Percentiles rank a stretch among this genome's conserved stretches.
Conservation (phyloP, 2,329 filamentous ascomycete genomes). For the Bipolaris gigantea region DNA sequence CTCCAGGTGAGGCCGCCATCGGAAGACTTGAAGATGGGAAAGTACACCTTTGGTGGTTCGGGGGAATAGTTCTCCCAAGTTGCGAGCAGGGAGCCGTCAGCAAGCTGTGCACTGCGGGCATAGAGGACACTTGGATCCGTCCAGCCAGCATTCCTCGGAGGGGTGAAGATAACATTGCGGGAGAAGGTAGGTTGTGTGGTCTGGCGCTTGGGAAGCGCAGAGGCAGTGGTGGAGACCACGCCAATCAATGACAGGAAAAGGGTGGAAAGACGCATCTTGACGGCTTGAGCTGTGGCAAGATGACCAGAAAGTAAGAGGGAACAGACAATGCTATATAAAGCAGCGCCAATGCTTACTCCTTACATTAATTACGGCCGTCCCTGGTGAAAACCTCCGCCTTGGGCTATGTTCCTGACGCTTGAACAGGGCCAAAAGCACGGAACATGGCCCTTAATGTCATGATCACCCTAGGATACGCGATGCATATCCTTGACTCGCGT, state of each 20-base stretch:
- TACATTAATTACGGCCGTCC: background rate
- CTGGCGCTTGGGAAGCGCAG: slow-evolving; percentile 29
- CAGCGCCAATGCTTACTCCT: slow-evolving; percentile 3
- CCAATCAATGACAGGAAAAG: slow-evolving; percentile 28
- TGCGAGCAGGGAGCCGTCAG: slow-evolving; percentile 51
- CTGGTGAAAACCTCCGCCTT: background rate
- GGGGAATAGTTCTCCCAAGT: slow-evolving; percentile 60
- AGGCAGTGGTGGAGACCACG: slow-evolving; percentile 14
- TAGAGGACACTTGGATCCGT: slow-evolving; percentile 55
- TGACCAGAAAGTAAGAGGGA: background rate
- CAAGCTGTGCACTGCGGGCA: slow-evolving; percentile 53
- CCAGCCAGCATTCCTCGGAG: slow-evolving; percentile 47
- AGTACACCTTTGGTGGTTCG: slow-evolving; percentile 49
- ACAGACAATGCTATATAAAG: slow-evolving; percentile 8
- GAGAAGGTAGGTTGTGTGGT: slow-evolving; percentile 32
- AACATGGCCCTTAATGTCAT: slow-evolving; percentile 7
- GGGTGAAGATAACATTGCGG: slow-evolving; percentile 47
- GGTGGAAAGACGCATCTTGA: slow-evolving; percentile 38
- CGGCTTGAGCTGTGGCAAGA: slow-evolving; percentile 9
- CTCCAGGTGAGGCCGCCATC: slow-evolving; percentile 60
- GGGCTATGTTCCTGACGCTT: background rate
- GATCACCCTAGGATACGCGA: background rate
- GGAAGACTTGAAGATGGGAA: slow-evolving; percentile 52
- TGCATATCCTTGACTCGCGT: background rate
- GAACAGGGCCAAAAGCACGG: slow-evolving; percentile 4